These are phyloP conservation scores for Cephalotrichum gorgonifer DNA, from an alignment of 2,329 filamentous ascomycete species.

Conservation along the genomic window DNA sequence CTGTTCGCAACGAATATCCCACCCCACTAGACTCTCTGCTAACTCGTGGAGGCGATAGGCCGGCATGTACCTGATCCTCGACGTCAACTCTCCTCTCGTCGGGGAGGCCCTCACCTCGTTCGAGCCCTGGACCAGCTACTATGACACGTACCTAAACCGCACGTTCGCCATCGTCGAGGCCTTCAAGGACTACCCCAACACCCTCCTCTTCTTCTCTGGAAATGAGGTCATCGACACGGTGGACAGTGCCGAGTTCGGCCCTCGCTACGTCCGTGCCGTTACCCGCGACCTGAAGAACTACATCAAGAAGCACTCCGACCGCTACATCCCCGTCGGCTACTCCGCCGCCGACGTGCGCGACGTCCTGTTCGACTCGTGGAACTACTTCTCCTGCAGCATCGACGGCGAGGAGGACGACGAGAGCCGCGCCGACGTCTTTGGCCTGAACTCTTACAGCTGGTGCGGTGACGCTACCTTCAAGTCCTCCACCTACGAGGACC, in stretches of 20 bases:
- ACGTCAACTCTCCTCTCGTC: slow-evolving; percentile 55
- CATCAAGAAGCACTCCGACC: slow-evolving; percentile 59
- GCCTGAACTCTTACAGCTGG: slow-evolving; percentile 65
- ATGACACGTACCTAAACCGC: slow-evolving; percentile 50
- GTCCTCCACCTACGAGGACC: slow-evolving; percentile 50
- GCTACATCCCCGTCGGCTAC: slow-evolving; percentile 67
- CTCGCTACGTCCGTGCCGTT: slow-evolving; percentile 64
- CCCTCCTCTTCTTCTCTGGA: slow-evolving; percentile 64
- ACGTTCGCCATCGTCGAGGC: slow-evolving; percentile 58
- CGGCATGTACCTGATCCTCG: slow-evolving; percentile 59
- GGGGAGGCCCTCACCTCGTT: slow-evolving; percentile 46
- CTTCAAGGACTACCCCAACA: slow-evolving; percentile 58
- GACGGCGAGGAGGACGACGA: slow-evolving; percentile 43
- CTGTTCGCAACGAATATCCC: background rate
- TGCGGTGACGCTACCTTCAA: slow-evolving; percentile 55
- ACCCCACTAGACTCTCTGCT: background rate
- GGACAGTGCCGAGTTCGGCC: slow-evolving; percentile 46
- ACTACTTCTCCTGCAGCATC: slow-evolving; percentile 61
- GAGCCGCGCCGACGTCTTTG: slow-evolving; percentile 64
- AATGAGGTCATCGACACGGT: slow-evolving; percentile 69
- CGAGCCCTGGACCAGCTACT: slow-evolving; percentile 50
- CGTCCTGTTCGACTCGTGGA: slow-evolving; percentile 63
- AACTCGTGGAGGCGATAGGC: slow-evolving; percentile 24
- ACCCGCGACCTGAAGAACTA: slow-evolving; percentile 76
- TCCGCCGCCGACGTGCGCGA: slow-evolving; percentile 69